phyloP scores from a whole-genome alignment of 2,329 filamentous ascomycete genomes.

The Cytospora leucostoma region DNA sequence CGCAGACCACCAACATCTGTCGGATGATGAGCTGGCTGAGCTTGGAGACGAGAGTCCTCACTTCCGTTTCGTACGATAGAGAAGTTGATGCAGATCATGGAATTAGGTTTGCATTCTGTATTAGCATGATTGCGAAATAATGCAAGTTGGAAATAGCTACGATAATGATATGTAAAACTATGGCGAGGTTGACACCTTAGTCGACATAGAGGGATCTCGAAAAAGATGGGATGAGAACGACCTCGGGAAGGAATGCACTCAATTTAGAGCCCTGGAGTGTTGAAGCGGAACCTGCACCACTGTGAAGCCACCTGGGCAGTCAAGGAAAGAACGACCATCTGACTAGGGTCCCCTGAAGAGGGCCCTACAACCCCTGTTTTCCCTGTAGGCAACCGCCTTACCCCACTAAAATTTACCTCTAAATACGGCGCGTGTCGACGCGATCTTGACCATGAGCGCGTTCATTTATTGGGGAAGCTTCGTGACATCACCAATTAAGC shows the following conservation, averaged over 20 bases:
- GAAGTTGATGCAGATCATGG: not conserved
- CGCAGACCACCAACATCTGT: constrained; percentile 43
- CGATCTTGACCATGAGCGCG: constrained; percentile 23
- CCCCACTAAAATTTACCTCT: constrained; percentile 15
- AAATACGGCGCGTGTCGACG: constrained; percentile 20
- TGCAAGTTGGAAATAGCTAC: not conserved
- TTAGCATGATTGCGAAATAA: not conserved
- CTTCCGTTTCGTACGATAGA: constrained; percentile 48
- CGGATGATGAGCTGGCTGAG: constrained; percentile 51
- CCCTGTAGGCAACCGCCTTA: not conserved
- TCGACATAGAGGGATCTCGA: too few species aligned
- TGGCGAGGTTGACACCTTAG: too few species aligned
- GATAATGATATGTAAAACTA: too few species aligned
- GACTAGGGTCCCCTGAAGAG: not conserved
- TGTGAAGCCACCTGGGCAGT: not conserved
- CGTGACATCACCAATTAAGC: constrained; percentile 31
- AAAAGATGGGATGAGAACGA: too few species aligned
- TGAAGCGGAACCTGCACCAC: too few species aligned
- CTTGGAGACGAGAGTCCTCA: constrained; percentile 55
- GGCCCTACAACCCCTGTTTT: not conserved
- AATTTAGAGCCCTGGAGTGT: too few species aligned
- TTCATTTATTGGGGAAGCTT: constrained; percentile 25
- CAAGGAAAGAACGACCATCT: not conserved
- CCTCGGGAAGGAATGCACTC: too few species aligned
- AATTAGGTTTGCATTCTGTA: not conserved